Conservation (phyloP, 2,329 filamentous ascomycete species). For the Fusarium sp. region DNA sequence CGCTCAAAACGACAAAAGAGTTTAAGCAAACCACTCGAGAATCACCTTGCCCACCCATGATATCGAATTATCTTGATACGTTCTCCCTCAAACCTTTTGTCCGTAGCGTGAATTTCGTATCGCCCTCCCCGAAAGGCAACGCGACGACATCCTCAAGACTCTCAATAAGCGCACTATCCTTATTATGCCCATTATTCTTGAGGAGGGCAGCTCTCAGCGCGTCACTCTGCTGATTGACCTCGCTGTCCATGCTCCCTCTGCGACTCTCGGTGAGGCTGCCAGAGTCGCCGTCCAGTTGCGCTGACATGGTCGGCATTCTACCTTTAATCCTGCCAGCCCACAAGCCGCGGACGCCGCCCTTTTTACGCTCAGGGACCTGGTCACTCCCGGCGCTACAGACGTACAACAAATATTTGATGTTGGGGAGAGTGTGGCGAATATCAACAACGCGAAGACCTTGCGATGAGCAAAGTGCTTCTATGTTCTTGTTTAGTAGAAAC, state of each 20-base stretch:
- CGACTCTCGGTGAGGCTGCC: constrained; percentile 57
- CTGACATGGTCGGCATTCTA: constrained; percentile 49
- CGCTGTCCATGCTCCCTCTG: constrained; percentile 60
- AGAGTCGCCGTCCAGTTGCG: constrained; percentile 53
- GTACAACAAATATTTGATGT: constrained; percentile 92
- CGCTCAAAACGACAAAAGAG: constrained; percentile 8
- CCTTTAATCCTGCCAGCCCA: constrained; percentile 63
- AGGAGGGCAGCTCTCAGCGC: constrained; percentile 55
- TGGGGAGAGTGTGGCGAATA: constrained; percentile 90
- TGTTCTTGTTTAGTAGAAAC: constrained; percentile 96
- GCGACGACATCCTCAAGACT: constrained; percentile 46
- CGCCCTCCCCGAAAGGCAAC: constrained; percentile 62
- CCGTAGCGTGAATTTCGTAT: constrained; percentile 63
- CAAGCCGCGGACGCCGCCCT: constrained; percentile 70
- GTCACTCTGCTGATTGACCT: constrained; percentile 57
- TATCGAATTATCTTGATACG: constrained; percentile 44
- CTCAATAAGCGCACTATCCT: constrained; percentile 27
- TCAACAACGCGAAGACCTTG: constrained; percentile 86
- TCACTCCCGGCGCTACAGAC: constrained; percentile 84
- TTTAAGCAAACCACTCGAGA: not conserved
- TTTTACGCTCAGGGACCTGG: constrained; percentile 71
- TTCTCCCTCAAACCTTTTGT: constrained; percentile 70
- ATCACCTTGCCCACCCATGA: not conserved
- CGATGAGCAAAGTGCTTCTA: constrained; percentile 75
- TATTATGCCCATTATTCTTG: constrained; percentile 42